Percentiles rank a stretch among this genome's conserved stretches.
Evolutionary conservation across 23 red algal species (phyloP).

Genomic region (Gracilariopsis chorda): DNA sequence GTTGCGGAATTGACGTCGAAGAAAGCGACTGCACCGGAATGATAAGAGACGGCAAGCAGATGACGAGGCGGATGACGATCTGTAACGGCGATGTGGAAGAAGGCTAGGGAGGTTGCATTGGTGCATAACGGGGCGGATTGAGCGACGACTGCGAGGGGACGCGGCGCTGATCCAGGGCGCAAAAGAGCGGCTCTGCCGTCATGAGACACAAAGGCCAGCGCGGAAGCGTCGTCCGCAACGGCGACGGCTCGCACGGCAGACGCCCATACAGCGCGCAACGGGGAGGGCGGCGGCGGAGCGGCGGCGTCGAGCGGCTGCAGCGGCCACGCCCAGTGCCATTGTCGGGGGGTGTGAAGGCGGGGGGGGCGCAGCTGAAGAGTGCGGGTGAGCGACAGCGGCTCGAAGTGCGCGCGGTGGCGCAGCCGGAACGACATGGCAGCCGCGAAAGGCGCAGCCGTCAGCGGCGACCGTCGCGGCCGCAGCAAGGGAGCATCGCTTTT

Average conservation of each 20-base stretch:
- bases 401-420: slow-evolving; percentile 42
- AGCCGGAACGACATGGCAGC: slow-evolving; percentile 47
- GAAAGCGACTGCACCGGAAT: slow-evolving; percentile 41
- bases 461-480: neutral
- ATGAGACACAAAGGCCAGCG: slow-evolving; percentile 41
- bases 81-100: neutral
- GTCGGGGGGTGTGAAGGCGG: slow-evolving; percentile 15
- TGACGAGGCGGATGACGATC: neutral
- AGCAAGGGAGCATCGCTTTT: too few species aligned
- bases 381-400: slow-evolving; percentile 13
- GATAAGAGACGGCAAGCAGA: slow-evolving; percentile 35
- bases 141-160: neutral
- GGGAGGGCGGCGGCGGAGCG: neutral
- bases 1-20: neutral
- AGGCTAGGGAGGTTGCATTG: neutral
- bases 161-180: neutral
- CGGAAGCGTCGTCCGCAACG: slow-evolving; percentile 44
- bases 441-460: neutral
- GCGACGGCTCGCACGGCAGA: slow-evolving; percentile 39
- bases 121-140: neutral
- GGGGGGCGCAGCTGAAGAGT: slow-evolving; percentile 23
- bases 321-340: slow-evolving; percentile 66
- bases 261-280: slow-evolving; percentile 1
- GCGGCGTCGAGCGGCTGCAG: slow-evolving; percentile 3
- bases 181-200: slow-evolving; percentile 36